Evolutionary conservation across 164 flowering plant genomes (phyloP).

Genomic region (Annona squamosa): DNA sequence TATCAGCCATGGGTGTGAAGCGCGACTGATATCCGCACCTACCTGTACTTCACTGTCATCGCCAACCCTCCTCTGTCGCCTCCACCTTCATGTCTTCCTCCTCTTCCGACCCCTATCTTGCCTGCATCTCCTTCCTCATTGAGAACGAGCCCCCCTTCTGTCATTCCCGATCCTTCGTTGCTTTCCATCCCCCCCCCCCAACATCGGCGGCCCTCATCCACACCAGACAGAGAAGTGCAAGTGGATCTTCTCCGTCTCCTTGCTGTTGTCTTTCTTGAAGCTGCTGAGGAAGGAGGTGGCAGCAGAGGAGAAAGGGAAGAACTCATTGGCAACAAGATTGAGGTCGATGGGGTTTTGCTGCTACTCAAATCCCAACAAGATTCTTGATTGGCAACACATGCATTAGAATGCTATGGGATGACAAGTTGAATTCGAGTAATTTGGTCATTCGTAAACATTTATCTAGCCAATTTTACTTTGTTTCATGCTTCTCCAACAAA

Average conservation of each 20-base stretch:
- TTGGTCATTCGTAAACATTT: too few relatives aligned
- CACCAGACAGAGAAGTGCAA: constrained; percentile 4
- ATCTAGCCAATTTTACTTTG: too few relatives aligned
- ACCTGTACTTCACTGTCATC: constrained; percentile 29
- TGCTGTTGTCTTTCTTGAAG: constrained; percentile 40
- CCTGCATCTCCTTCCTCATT: constrained; percentile 25
- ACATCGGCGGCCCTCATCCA: not conserved
- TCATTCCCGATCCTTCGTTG: constrained; percentile 29
- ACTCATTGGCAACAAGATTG: constrained; percentile 24
- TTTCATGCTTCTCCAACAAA: too few relatives aligned
- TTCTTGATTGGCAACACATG: constrained; percentile 2
- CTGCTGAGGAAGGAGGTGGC: constrained; percentile 24
- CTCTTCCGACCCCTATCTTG: constrained; percentile 9
- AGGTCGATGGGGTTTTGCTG: constrained; percentile 17
- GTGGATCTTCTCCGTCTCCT: constrained; percentile 15
- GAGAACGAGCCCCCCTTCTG: constrained; percentile 23
- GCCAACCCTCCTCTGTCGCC: constrained; percentile 4
- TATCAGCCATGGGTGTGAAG: constrained; percentile 4
- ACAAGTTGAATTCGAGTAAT: too few relatives aligned
- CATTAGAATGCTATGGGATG: too few relatives aligned
- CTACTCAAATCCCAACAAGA: constrained; percentile 11
- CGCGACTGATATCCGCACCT: constrained; percentile 44
- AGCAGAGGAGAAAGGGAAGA: constrained; percentile 20
- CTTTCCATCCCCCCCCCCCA: constrained; percentile 16
- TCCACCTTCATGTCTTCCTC: constrained; percentile 8